Evolutionary conservation across 1,284 basidiomycete genomes (phyloP).

Genomic region (Marasmius fiardii): DNA sequence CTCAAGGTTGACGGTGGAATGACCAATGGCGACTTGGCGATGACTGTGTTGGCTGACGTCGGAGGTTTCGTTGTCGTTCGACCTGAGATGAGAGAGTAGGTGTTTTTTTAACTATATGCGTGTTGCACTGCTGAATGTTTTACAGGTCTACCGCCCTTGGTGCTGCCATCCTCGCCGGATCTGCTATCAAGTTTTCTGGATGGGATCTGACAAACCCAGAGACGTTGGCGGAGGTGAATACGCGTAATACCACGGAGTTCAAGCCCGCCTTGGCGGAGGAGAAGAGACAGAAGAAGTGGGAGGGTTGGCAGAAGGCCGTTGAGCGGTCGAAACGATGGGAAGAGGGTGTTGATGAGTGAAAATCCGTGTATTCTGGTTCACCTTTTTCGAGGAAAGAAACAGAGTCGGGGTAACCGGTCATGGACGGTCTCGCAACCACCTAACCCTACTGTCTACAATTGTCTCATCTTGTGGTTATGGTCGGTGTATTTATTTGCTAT

Average conservation of each 20-base stretch:
- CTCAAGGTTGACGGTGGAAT: constrained; percentile 95
- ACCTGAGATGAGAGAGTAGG: constrained; percentile 94
- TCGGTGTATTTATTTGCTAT: too few species aligned
- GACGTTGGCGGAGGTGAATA: constrained; percentile 89
- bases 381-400: not conserved
- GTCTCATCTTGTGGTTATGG: too few species aligned
- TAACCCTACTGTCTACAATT: too few species aligned
- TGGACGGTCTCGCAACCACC: too few species aligned
- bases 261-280: constrained; percentile 52
- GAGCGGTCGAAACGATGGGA: constrained; percentile 81
- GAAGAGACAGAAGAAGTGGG: constrained; percentile 62
- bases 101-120: constrained; percentile 16
- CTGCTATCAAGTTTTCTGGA: constrained; percentile 87
- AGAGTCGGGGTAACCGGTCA: too few species aligned
- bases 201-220: constrained; percentile 89
- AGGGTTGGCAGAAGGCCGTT: constrained; percentile 83
- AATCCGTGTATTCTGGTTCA: not conserved
- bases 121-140: not conserved
- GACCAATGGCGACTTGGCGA: constrained; percentile 87
- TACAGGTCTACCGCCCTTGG: constrained; percentile 89
- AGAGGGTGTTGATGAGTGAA: constrained; percentile 43
- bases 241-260: constrained; percentile 77
- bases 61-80: constrained; percentile 90
- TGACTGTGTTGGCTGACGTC: constrained; percentile 91
- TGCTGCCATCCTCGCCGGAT: constrained; percentile 93